phyloP scores from a whole-genome alignment of 306 rosid genomes.

The Rosa lucieae region DNA sequence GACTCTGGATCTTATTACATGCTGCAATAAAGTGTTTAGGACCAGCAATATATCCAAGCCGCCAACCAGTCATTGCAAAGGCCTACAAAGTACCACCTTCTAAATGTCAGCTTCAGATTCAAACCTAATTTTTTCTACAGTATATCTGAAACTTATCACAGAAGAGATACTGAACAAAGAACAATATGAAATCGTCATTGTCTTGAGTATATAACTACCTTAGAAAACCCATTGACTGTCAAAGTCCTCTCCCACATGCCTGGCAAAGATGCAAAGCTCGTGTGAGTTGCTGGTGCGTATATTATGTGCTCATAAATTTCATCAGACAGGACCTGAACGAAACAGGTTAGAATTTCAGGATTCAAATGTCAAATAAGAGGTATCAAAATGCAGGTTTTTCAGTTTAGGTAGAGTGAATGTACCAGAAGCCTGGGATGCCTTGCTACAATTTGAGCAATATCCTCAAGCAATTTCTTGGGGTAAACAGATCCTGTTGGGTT shows the following conservation, averaged over 20 bases:
- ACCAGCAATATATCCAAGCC: conserved; percentile 95
- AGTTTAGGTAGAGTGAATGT: conserved; percentile 23
- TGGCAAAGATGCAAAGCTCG: conserved; percentile 93
- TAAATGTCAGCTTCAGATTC: conserved; percentile 32
- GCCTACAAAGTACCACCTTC: conserved; percentile 48
- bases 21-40: conserved; percentile 90
- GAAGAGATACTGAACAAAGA: not conserved
- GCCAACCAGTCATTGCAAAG: conserved; percentile 99
- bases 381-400: conserved; percentile 17
- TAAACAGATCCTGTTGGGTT: conserved; percentile 97
- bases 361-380: conserved; percentile 13
- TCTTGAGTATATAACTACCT: conserved; percentile 43
- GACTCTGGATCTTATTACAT: conserved; percentile 88
- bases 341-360: conserved; percentile 20
- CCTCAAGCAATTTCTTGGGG: conserved; percentile 80
- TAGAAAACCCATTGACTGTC: conserved; percentile 93
- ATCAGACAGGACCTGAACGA: conserved; percentile 76
- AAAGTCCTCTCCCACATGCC: conserved; percentile 97
- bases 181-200: not conserved
- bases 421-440: conserved; percentile 98
- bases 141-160: not conserved
- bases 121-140: not conserved
- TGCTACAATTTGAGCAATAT: conserved; percentile 82
- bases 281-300: conserved; percentile 90
- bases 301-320: conserved; percentile 96